phyloP scores from a whole-genome alignment of 495 filamentous ascomycete species.

The Ramalina intermedia region DNA sequence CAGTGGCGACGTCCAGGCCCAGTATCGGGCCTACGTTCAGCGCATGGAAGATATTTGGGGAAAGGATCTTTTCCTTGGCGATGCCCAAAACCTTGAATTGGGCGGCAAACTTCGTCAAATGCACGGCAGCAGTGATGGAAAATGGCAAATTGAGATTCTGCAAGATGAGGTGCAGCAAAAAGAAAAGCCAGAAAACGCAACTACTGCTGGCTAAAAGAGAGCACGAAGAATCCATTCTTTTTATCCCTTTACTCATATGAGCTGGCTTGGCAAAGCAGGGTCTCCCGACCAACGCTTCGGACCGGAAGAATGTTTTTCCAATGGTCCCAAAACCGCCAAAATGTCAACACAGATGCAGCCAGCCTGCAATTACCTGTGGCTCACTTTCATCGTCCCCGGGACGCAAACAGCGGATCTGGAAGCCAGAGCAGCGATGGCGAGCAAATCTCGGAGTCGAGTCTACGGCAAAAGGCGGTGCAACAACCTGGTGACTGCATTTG shows the following conservation, averaged over 20 bases:
- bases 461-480: conserved; percentile 9
- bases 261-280: not conserved
- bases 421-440: not conserved
- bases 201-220: not conserved
- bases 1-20: not conserved
- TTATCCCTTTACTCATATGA: not conserved
- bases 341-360: not conserved
- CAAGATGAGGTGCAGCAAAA: not conserved
- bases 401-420: not conserved
- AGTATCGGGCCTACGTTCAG: conserved; percentile 11
- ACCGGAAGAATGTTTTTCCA: not conserved
- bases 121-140: not conserved
- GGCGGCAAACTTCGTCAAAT: not conserved
- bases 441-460: not conserved
- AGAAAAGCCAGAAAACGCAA: not conserved
- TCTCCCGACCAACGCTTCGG: not conserved
- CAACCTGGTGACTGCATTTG: conserved; percentile 2
- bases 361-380: not conserved
- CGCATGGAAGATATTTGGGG: conserved; percentile 18
- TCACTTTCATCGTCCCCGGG: not conserved
- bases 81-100: not conserved
- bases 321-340: not conserved
- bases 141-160: not conserved
- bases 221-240: not conserved
- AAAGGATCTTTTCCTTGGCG: conserved; percentile 5